Percentiles rank a stretch among this genome's conserved stretches.
phyloP scores from a whole-genome alignment of 208 protist species.

The Leishmania gerbilli region DNA sequence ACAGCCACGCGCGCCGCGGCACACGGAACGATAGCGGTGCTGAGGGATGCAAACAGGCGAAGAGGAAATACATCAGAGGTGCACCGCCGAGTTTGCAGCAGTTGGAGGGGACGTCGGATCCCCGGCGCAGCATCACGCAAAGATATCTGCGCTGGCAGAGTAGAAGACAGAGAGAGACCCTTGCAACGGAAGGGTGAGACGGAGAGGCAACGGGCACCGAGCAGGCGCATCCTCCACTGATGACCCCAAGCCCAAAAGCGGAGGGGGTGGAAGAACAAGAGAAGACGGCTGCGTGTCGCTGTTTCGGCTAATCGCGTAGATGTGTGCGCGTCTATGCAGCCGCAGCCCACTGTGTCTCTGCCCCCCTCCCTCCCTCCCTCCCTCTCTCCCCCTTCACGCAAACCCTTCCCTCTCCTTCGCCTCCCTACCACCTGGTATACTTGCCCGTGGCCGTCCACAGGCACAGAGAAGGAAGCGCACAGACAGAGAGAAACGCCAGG shows the following conservation, averaged over 20 bases:
- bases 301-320: neutral
- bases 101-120: too few species aligned
- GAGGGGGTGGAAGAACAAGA: neutral
- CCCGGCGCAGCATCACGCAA: too few species aligned
- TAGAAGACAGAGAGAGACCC: too few species aligned
- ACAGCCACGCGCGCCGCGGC: too few species aligned
- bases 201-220: too few species aligned
- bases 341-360: neutral
- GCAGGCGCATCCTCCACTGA: neutral
- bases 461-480: neutral
- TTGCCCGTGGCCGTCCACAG: neutral
- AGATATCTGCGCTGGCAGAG: too few species aligned
- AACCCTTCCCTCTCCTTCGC: neutral
- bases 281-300: neutral
- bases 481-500: neutral
- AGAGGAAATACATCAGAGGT: too few species aligned
- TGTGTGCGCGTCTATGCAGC: neutral
- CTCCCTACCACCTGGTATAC: neutral
- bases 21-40: too few species aligned
- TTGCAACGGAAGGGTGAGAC: too few species aligned
- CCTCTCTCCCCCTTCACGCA: neutral
- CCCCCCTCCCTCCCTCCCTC: too few species aligned
- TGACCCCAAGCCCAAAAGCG: neutral
- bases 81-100: too few species aligned
- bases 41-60: too few species aligned